A percentile compares a stretch with the other conserved stretches of the same genome.
Evolutionary conservation across 176 grass and related monocot species (phyloP).

Genomic region (Ampelocalamus luodianensis): DNA sequence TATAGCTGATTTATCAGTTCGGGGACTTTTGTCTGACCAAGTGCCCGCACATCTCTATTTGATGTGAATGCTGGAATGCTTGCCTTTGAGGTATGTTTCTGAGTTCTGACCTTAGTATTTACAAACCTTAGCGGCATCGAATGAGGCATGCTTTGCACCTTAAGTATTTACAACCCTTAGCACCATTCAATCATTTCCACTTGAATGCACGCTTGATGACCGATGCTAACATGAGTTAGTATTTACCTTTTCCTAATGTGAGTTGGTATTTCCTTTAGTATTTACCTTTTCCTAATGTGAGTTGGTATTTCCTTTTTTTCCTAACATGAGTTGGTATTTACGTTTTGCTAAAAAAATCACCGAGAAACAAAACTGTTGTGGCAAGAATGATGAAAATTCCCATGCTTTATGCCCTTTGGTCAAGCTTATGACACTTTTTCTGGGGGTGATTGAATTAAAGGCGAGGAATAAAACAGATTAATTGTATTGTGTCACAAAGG

Average conservation of each 20-base stretch:
- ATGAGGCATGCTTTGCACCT: background rate
- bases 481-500: constrained; percentile 28
- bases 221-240: background rate
- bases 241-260: background rate
- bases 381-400: constrained; percentile 33
- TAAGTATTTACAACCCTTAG: constrained; percentile 7
- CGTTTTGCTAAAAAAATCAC: constrained; percentile 8
- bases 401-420: constrained; percentile 33
- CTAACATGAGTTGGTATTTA: constrained; percentile 24
- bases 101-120: constrained; percentile 32
- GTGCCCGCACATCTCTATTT: background rate
- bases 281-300: background rate
- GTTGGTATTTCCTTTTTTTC: too few relatives aligned
- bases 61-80: constrained; percentile 10
- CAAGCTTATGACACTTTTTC: constrained; percentile 32
- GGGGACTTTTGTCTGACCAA: background rate
- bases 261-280: constrained; percentile 30
- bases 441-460: constrained; percentile 40
- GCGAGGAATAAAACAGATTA: constrained; percentile 35
- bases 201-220: background rate
- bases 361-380: background rate
- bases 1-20: background rate
- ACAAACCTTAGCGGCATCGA: background rate
- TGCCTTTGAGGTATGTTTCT: constrained; percentile 34
- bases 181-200: background rate